Evolutionary conservation across 2,329 filamentous ascomycete species (phyloP).

Genomic region (Coleophoma eucalyptorum): DNA sequence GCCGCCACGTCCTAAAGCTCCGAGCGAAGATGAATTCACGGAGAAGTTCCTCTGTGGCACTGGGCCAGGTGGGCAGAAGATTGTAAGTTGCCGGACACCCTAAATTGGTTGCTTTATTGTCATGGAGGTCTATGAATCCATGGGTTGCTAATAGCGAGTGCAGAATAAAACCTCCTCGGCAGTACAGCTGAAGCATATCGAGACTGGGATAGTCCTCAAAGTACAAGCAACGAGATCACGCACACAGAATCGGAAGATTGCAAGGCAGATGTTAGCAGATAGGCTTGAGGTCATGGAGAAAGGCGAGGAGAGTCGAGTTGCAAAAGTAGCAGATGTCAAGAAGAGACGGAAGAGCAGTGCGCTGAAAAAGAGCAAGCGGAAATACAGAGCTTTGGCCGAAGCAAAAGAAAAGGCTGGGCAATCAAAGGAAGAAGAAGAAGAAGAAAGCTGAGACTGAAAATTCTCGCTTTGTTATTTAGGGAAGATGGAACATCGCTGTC

Average conservation of each 20-base stretch:
- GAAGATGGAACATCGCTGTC: too few relatives aligned
- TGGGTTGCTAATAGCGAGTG: too few relatives aligned
- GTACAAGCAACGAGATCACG: constrained; percentile 87
- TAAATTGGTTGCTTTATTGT: too few relatives aligned
- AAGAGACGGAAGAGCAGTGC: constrained; percentile 70
- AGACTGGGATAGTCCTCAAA: constrained; percentile 91
- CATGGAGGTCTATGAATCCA: too few relatives aligned
- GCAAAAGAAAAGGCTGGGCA: constrained; percentile 13
- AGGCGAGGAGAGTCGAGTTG: constrained; percentile 64
- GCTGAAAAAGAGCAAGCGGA: constrained; percentile 77
- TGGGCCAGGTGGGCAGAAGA: constrained; percentile 94
- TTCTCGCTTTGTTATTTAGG: too few relatives aligned
- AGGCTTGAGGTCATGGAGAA: constrained; percentile 64
- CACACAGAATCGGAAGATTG: constrained; percentile 82
- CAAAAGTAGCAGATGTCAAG: constrained; percentile 59
- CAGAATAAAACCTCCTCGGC: constrained; percentile 94
- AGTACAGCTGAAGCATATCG: constrained; percentile 85
- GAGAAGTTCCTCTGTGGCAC: constrained; percentile 87
- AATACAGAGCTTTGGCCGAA: constrained; percentile 59
- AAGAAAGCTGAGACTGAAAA: constrained; percentile 2
- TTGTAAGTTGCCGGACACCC: constrained; percentile 46
- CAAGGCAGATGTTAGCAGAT: constrained; percentile 60
- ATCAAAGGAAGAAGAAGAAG: constrained; percentile 10
- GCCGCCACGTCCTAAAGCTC: constrained; percentile 69
- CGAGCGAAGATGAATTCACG: constrained; percentile 75